A percentile compares a stretch with the other conserved stretches of the same genome.
phyloP scores from a whole-genome alignment of 75 land plant species.

The Sequoiadendron giganteum region DNA sequence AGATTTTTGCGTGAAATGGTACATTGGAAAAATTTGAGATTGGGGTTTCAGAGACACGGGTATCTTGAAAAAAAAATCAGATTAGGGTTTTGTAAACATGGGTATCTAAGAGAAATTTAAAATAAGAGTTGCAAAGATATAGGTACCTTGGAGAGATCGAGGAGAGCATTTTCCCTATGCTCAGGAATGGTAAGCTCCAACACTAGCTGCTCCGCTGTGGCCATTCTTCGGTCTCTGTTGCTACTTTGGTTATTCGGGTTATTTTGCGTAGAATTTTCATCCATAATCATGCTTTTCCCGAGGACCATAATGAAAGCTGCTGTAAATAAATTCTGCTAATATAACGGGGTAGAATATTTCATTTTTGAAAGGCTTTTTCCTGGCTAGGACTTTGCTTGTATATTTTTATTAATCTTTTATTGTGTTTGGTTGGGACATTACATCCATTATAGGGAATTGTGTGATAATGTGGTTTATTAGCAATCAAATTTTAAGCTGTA shows the following conservation, averaged over 20 bases:
- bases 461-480: too few species aligned
- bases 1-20: too few species aligned
- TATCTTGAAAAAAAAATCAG: neutral
- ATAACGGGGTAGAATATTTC: neutral
- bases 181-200: slow-evolving; percentile 86
- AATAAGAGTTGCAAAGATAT: neutral
- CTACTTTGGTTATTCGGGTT: neutral
- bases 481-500: too few species aligned
- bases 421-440: too few species aligned
- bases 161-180: slow-evolving; percentile 91
- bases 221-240: slow-evolving; percentile 57
- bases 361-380: too few species aligned
- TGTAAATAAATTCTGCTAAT: neutral
- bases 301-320: neutral
- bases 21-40: neutral
- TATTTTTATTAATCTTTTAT: too few species aligned
- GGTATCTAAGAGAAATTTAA: neutral
- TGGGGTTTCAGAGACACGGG: neutral
- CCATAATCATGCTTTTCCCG: neutral
- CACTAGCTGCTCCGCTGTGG: slow-evolving; percentile 85
- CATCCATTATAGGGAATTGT: too few species aligned
- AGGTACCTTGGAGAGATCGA: slow-evolving; percentile 87
- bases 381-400: too few species aligned
- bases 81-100: neutral
- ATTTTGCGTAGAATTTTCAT: slow-evolving; percentile 6